A percentile compares a stretch with the other conserved stretches of the same genome.
Evolutionary conservation across 768 basidiomycete species (phyloP).

Genomic region (Cystobasidium ongulense): DNA sequence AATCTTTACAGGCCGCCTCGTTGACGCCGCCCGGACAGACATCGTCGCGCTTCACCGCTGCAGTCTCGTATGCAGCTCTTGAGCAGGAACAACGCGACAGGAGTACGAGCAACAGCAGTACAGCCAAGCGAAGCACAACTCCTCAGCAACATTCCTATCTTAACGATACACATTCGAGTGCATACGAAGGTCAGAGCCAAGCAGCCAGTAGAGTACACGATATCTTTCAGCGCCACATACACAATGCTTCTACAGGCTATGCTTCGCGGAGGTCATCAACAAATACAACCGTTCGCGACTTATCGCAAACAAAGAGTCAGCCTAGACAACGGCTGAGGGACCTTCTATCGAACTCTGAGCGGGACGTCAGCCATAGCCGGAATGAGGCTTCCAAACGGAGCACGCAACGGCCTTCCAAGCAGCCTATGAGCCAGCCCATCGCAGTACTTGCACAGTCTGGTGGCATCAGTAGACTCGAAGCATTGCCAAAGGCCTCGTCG

Average conservation of each 20-base stretch:
- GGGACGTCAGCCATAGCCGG: not conserved
- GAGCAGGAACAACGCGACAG: not conserved
- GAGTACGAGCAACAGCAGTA: not conserved
- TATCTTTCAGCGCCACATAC: conserved; percentile 21
- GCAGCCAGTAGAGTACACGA: conserved; percentile 17
- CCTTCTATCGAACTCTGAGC: not conserved
- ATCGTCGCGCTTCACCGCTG: not conserved
- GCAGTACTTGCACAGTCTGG: too few species aligned
- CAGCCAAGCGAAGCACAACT: not conserved
- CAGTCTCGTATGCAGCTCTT: not conserved
- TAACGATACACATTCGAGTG: not conserved
- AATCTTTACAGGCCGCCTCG: not conserved
- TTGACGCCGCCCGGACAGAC: not conserved
- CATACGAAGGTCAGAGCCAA: not conserved
- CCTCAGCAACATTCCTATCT: not conserved
- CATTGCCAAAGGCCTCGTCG: too few species aligned
- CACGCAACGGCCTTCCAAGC: not conserved
- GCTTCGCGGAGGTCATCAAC: not conserved
- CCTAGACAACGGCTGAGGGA: conserved; percentile 15
- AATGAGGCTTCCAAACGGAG: not conserved
- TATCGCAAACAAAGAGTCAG: not conserved
- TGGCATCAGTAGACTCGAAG: too few species aligned
- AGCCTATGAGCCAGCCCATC: too few species aligned
- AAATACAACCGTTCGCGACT: not conserved
- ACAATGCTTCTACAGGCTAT: conserved; percentile 14